Base-by-base conservation (phyloP, 1,284 basidiomycete genomes). In the Fomitopsis betulina region DNA sequence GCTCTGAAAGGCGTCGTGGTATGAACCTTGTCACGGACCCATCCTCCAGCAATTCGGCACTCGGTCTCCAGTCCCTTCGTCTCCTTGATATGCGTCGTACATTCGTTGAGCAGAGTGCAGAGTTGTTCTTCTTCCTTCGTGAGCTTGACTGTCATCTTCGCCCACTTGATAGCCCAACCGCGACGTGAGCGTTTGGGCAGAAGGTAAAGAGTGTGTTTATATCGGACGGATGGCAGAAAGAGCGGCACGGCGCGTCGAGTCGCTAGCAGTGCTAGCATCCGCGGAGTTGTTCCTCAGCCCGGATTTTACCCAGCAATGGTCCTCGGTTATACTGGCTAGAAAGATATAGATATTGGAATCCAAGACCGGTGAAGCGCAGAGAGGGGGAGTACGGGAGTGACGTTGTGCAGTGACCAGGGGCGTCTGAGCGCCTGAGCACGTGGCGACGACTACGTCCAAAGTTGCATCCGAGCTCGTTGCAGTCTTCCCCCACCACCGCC, bases 11-110 rank as follows among this genome's bases (percentile, higher is more conserved):
- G 17, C 25, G 17, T 39, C 30, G 15, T 49, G 32, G 59, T 43
- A 69, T 75, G 73, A 65, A 93, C 94, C 87, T 99, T 99, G 76
- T 99, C 96, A 66, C 96, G 80, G 45, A 98, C 96, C 96, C 96
- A 98, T 33, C 96, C 96, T 37, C 96, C 96, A 9, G 94, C 95
- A 57, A 96, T 91, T 63, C 94, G 82, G 70, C 94, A 96, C 19
- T 85, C 77, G 56, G 79, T 95, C 63, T 70, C 73, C 56, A 80
- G 78, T 32, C 75, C 79, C 59, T 81, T 75, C n/a, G 82, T 74
- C 51, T 74, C 67, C 56, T 75, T 77, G 62, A 89, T 75, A 60
- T 81, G 72, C 9, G 71, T 72, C 17, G 83, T 83, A 65, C 87
- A 93, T 59, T 85, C 82, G 67, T 92, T 84, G 45, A 93, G 77